Base-by-base conservation (phyloP, 306 rosid species). In the Ochetophila trinervis region DNA sequence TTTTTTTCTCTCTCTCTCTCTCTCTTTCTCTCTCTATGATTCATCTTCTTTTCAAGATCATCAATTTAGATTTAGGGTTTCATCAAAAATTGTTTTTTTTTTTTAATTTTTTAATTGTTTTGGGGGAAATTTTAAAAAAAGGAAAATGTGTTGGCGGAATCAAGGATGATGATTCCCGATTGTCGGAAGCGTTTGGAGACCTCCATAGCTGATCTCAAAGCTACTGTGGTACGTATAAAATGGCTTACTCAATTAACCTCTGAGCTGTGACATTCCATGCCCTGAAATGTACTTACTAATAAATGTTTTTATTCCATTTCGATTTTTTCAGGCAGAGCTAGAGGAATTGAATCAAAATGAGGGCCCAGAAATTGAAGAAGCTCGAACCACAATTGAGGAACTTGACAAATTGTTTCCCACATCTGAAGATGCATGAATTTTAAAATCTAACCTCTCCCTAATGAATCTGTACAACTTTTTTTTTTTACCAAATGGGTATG, bases 111-210 rank as follows among this genome's bases (percentile, higher is more conserved):
- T 45, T 66, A 32, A 34, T 66, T 69, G 8, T 4, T 50, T 6
- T 50, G 9, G 32, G 32, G 32, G 32, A 27, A 27, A 27, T n/a
- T n/a, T n/a, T n/a, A 27, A 27, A 3, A 18, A 70, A 84, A 90
- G 97, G 97, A 90, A 81, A 87, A 87, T 80, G 97, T 90, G 68
- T 68, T 90, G 68, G 97, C 88, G 47, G 97, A 90, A 83, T 90
- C 95, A 57, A 84, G 95, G 83, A 90, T 90, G 97, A 90, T 87
- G 97, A 78, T 90, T 70, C 97, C 97, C 0, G 97, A 90, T 62
- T 90, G 90, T 57, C 83, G 60, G 75, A 87, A 85, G 85, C 97
- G 95, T 71, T 85, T 90, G 44, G 97, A 87, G 80, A 77, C 87
- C 5, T 72, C 95, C 66, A 55, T 90, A 67, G 84, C 80, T 24